phyloP scores from a whole-genome alignment of 345 rosid species.

The Boechera divaricarpa region DNA sequence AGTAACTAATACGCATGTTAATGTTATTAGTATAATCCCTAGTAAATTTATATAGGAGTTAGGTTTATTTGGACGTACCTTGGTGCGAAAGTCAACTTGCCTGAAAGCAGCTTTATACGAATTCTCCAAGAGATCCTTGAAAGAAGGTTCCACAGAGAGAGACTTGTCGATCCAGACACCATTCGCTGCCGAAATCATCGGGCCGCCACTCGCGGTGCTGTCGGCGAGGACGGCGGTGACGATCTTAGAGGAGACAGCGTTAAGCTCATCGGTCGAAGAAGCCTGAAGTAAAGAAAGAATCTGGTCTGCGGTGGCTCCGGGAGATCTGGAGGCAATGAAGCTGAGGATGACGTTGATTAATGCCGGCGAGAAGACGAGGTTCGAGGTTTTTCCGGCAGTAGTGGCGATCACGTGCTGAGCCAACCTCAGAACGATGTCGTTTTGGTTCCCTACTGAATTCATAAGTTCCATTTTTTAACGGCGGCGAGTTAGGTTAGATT shows the following conservation, averaged over 20 bases:
- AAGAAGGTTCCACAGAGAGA: constrained; percentile 56
- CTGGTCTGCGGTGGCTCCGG: constrained; percentile 56
- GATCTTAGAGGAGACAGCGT: constrained; percentile 61
- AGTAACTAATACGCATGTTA: background rate
- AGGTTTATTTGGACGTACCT: constrained; percentile 48
- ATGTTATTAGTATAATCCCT: background rate
- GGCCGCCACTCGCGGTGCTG: constrained; percentile 66
- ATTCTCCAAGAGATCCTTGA: constrained; percentile 58
- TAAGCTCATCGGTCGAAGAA: constrained; percentile 60
- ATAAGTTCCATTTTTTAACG: background rate
- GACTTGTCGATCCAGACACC: constrained; percentile 69
- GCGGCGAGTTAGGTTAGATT: background rate
- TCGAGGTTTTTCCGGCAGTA: constrained; percentile 50
- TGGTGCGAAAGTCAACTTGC: constrained; percentile 68
- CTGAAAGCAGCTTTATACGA: constrained; percentile 62
- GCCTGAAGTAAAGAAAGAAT: constrained; percentile 71
- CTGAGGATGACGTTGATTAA: constrained; percentile 67
- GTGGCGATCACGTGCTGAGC: constrained; percentile 51
- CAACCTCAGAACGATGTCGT: constrained; percentile 57
- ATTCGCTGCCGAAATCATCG: constrained; percentile 57
- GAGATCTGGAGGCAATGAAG: constrained; percentile 57
- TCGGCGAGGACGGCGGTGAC: constrained; percentile 64
- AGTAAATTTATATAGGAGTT: background rate
- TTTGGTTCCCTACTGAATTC: constrained; percentile 52
- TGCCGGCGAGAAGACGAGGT: constrained; percentile 71